Evolutionary conservation across 1,284 basidiomycete species (phyloP), one percentile per base, ranked within the genome.

Genomic region (Malassezia arunalokei): DNA sequence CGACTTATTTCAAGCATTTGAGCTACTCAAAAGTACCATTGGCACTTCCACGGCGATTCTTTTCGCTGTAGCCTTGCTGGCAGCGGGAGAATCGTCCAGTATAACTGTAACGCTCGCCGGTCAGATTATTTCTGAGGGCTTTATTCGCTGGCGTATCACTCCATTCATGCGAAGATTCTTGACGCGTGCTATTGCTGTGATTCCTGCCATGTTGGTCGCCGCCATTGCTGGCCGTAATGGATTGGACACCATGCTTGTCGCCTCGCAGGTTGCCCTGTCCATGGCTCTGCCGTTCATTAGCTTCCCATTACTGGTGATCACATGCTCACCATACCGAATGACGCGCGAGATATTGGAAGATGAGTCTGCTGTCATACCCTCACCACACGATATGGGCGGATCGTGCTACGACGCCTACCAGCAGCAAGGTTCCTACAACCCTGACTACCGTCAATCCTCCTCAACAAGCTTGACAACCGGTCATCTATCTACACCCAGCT

Each of bases 41-140:
- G 68, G 68, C 9, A 53, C 48, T 5, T 55, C 49, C 7, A 59
- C 64, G 1, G 66, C 66, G 0, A 58, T 70, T 24, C 54, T 71
- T 4, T 71, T 71, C 45, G 67, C 66, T n/a, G 54, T 71, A 20
- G 69, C 65, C 8, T 53, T 71, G 42, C 59, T 71, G 0, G 83
- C 84, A 35, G 79, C 89, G 0, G 91, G 91, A 3, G 89, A 96
- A 77, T 88, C 86, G 59, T 87, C 92, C 0, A 87, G 85, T 8
- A 82, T 96, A 56, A 87, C 94, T 1, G 90, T 87, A 6, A 96
- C 90, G 0, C 79, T 96, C 9, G 86, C 89, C 0, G 92, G 91
- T 0, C 79, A 96, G 75, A 83, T 90, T 40, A 85, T 96, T 31
- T 85, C 84, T 0, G 92, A 96, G 75, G 92, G 92, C 0, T 94